Evolutionary conservation across 805 yeast genomes (phyloP), one percentile per base, ranked within the genome.

Genomic region (Myxozyma vanderwaltii): DNA sequence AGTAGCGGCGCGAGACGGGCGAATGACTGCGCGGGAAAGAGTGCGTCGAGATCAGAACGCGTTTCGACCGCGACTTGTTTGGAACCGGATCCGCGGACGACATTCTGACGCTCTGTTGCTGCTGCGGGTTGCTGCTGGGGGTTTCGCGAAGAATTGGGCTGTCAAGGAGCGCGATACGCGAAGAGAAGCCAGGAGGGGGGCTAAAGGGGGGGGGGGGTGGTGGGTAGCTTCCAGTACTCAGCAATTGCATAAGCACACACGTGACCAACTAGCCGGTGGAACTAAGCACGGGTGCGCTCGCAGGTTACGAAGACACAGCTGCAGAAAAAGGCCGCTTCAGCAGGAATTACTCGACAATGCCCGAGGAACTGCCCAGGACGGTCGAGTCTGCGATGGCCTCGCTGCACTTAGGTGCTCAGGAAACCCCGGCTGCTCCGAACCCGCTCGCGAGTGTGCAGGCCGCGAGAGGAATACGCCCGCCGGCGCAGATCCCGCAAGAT

Each of bases 401-500:
- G 6, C 43, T 48, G 4, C 41, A 36, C 31, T 12, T 47, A 7
- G 41, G 29, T 15, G 45, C 53, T 10, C 23, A 23, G 7, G 45
- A 45, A 40, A 39, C 56, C 17, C 31, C 60, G 23, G 31, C 52
- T 15, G 55, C 50, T 4, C 49, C 61, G 26, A 54, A 61, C 38
- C 65, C 65, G 15, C 58, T 61, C 29, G 56, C 65, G 6, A 27
- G 60, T 7, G 51, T 60, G 13, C 65, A 61, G 27, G 56, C 65
- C 7, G 65, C 65, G 19, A 64, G 65, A 19, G 61, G 65, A 13
- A 53, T 60, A n/a, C 33, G 54, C 13, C 48, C 51, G n/a, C 36
- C 59, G 24, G 39, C 57, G 31, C 56, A 45, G 41, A 40, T 68
- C 41, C 56, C 68, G 27, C 86, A 94, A 10, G 92, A 88, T 63